A percentile compares a stretch with the other conserved stretches of the same genome.
Evolutionary conservation across 768 basidiomycete species (phyloP).

Genomic region (Rhodocollybia butyracea): DNA sequence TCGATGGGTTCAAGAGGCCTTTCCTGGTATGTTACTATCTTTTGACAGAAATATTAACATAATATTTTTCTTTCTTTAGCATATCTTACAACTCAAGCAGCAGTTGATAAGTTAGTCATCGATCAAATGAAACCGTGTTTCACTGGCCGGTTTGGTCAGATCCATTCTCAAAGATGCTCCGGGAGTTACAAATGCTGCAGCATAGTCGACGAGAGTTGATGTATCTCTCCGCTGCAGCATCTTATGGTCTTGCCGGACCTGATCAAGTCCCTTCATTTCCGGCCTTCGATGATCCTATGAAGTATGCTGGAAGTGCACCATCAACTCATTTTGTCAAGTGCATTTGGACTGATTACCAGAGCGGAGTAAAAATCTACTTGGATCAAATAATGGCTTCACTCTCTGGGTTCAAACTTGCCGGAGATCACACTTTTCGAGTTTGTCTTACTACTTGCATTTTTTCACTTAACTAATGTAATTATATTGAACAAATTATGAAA

Average conservation of each 20-base stretch:
- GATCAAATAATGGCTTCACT: conserved; percentile 7
- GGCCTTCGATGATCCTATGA: background rate
- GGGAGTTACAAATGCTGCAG: conserved; percentile 9
- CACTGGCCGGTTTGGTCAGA: conserved; percentile 13
- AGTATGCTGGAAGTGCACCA: conserved; percentile 6
- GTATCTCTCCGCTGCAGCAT: conserved; percentile 5
- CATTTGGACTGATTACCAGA: conserved; percentile 9
- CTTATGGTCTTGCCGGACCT: background rate
- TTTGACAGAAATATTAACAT: background rate
- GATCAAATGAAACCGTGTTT: conserved; percentile 13
- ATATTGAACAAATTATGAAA: background rate
- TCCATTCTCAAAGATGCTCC: too few relatives aligned
- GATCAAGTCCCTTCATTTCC: conserved; percentile 2
- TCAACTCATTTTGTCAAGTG: conserved; percentile 8
- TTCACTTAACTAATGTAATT: background rate
- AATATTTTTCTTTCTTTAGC: background rate
- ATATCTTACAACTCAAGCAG: conserved; percentile 9
- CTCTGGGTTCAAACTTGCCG: background rate
- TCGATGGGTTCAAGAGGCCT: conserved; percentile 11
- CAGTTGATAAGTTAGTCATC: conserved; percentile 8
- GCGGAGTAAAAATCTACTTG: conserved; percentile 1
- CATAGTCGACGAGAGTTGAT: conserved; percentile 13
- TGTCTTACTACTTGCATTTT: background rate
- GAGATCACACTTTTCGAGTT: conserved; percentile 8
- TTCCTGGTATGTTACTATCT: conserved; percentile 10